These are phyloP conservation scores for Penicillium manginii DNA, from an alignment of 495 filamentous ascomycete species.

Conservation along the genomic window DNA sequence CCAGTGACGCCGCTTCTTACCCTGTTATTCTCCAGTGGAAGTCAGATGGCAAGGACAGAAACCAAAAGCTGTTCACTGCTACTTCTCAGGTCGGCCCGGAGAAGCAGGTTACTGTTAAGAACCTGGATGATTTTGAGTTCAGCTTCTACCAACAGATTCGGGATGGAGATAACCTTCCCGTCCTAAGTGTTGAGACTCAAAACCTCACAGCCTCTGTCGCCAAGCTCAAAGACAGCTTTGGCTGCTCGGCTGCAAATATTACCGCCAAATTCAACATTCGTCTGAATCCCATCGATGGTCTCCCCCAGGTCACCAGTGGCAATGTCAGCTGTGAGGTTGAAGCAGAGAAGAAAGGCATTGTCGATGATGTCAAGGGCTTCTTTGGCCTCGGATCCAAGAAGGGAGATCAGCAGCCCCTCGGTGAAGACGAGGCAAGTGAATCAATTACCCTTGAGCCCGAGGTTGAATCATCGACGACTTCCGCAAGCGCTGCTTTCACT, in stretches of 20 bases:
- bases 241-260: conserved; percentile 76
- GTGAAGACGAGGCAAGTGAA: conserved; percentile 57
- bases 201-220: conserved; percentile 85
- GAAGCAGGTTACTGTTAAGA: conserved; percentile 88
- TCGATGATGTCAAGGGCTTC: conserved; percentile 91
- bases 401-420: conserved; percentile 75
- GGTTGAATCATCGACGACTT: conserved; percentile 51
- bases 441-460: conserved; percentile 56
- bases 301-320: conserved; percentile 76
- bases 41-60: conserved; percentile 62
- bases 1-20: conserved; percentile 73
- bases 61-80: conserved; percentile 78
- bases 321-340: conserved; percentile 83
- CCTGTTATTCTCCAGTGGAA: conserved; percentile 71
- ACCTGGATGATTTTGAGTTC: conserved; percentile 82
- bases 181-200: conserved; percentile 64
- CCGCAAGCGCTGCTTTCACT: conserved; percentile 47
- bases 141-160: conserved; percentile 72
- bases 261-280: conserved; percentile 77
- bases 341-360: conserved; percentile 75
- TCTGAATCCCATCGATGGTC: conserved; percentile 73
- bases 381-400: conserved; percentile 93
- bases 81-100: conserved; percentile 75
- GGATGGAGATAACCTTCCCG: conserved; percentile 53
- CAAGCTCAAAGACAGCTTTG: conserved; percentile 72